Conservation (phyloP, 192 early-diverging fungal species). For the Coemansia sp. region DNA sequence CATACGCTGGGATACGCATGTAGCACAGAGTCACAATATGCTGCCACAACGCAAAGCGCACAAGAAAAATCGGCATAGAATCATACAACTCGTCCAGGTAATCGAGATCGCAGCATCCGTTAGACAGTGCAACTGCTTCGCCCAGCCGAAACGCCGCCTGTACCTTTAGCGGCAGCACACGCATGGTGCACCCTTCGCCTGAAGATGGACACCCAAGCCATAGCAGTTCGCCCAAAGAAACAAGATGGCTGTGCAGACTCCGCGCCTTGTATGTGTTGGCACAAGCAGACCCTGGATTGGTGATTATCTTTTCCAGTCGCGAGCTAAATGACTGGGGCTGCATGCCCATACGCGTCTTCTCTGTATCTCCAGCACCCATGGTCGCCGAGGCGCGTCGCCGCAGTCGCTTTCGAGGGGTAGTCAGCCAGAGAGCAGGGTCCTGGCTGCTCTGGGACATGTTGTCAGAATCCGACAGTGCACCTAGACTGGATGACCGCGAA, state of each 20-base stretch:
- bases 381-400: constrained; percentile 12
- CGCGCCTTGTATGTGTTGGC: constrained; percentile 31
- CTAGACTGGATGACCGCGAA: constrained; percentile 25
- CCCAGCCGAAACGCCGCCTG: constrained; percentile 38
- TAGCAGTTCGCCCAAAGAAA: constrained; percentile 42
- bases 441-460: constrained; percentile 14
- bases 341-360: constrained; percentile 9
- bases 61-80: constrained; percentile 28
- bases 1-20: constrained; percentile 37
- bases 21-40: constrained; percentile 43
- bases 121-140: constrained; percentile 30
- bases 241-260: constrained; percentile 34
- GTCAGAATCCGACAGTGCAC: constrained; percentile 38
- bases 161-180: constrained; percentile 32
- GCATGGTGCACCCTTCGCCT: background rate
- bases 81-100: constrained; percentile 47
- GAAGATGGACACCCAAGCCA: constrained; percentile 36
- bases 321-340: constrained; percentile 34
- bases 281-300: constrained; percentile 4
- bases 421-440: constrained; percentile 50
- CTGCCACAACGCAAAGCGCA: constrained; percentile 50
- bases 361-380: background rate
- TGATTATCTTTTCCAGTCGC: constrained; percentile 39
- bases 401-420: constrained; percentile 47
- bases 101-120: constrained; percentile 33